phyloP scores from a whole-genome alignment of 106 monocot species.

The Dioscorea zingiberensis region DNA sequence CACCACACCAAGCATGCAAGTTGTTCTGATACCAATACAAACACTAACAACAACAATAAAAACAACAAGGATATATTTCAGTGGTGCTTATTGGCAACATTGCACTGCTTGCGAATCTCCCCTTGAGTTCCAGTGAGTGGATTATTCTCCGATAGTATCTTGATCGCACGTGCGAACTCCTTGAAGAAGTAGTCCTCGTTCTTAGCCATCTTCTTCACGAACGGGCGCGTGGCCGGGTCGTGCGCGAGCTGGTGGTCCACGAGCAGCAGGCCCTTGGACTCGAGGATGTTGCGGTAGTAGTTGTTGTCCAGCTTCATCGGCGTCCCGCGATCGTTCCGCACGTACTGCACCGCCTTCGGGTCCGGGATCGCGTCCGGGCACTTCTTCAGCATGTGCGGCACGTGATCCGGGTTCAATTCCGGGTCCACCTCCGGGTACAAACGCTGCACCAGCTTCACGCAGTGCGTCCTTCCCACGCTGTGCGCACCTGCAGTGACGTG shows the following conservation, averaged over 20 bases:
- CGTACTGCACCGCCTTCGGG: conserved; percentile 82
- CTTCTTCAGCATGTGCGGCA: conserved; percentile 80
- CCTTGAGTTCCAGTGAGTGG: conserved; percentile 64
- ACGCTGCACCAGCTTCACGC: conserved; percentile 76
- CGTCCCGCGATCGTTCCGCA: conserved; percentile 68
- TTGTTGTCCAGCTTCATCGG: conserved; percentile 86
- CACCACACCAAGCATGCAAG: too few relatives aligned
- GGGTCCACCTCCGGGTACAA: conserved; percentile 75
- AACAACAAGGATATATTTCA: background rate
- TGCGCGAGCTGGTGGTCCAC: conserved; percentile 70
- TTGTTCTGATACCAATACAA: too few relatives aligned
- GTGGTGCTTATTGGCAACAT: conserved; percentile 49
- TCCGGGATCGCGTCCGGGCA: conserved; percentile 72
- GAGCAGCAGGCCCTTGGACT: conserved; percentile 63
- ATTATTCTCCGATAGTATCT: conserved; percentile 66
- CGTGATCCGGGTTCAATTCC: conserved; percentile 55
- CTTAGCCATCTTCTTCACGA: conserved; percentile 78
- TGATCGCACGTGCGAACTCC: conserved; percentile 53
- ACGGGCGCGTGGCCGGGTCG: conserved; percentile 42
- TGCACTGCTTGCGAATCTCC: conserved; percentile 65
- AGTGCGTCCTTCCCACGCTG: conserved; percentile 78
- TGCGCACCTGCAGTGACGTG: conserved; percentile 31
- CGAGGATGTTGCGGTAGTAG: conserved; percentile 80
- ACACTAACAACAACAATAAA: too few relatives aligned
- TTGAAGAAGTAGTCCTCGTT: conserved; percentile 71